Conservation (phyloP, 345 rosid genomes). For the Alliaria petiolata region DNA sequence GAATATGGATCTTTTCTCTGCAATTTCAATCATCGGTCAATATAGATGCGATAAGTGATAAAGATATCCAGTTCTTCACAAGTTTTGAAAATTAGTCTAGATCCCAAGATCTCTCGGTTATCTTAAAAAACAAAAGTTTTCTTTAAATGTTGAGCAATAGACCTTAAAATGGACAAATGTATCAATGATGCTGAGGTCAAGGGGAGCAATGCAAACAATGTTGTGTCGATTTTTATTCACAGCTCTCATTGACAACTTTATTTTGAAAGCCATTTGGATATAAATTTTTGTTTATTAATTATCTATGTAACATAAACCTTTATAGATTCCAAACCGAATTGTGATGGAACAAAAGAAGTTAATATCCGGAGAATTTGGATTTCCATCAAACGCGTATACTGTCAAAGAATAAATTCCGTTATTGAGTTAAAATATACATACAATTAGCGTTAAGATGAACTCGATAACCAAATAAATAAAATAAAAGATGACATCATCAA, state of each 20-base stretch:
- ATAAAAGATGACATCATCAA: slow-evolving; percentile 11
- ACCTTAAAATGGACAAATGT: not conserved
- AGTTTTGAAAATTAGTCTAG: too few species aligned
- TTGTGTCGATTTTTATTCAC: not conserved
- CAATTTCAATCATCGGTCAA: too few species aligned
- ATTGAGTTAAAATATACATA: not conserved
- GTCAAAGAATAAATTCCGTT: not conserved
- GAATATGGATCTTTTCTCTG: too few species aligned
- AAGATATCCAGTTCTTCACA: too few species aligned
- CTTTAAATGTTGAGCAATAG: not conserved
- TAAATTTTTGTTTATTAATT: not conserved
- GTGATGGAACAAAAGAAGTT: not conserved
- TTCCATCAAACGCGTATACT: not conserved
- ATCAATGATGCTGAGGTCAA: not conserved
- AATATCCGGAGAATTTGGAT: not conserved
- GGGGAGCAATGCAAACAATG: not conserved
- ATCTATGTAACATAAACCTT: not conserved
- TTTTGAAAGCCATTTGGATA: not conserved
- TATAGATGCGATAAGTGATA: too few species aligned
- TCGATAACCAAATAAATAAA: not conserved
- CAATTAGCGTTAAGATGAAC: not conserved
- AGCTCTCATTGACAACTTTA: not conserved
- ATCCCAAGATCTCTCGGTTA: too few species aligned
- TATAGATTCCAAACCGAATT: too few species aligned
- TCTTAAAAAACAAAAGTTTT: too few species aligned